Evolutionary conservation across 2,329 filamentous ascomycete genomes (phyloP).

Genomic region (Sporothrix brasiliensis): DNA sequence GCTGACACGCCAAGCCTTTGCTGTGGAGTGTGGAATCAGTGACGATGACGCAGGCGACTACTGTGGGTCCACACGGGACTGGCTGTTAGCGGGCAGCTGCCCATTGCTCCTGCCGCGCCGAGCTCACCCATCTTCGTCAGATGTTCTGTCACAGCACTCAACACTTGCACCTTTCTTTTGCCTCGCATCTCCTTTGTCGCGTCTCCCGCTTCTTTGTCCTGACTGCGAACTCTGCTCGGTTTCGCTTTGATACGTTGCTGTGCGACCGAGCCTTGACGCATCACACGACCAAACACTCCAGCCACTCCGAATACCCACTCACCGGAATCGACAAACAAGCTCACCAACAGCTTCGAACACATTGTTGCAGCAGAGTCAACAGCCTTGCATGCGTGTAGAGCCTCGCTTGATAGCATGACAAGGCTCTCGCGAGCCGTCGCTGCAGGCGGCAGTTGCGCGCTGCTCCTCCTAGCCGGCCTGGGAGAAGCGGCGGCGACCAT

Average conservation of each 20-base stretch:
- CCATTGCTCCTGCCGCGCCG: conserved; percentile 9
- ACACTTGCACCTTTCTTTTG: not conserved
- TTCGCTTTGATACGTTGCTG: not conserved
- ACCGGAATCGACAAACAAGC: not conserved
- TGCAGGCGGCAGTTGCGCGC: conserved; percentile 37
- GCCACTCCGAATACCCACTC: conserved; percentile 29
- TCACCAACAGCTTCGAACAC: conserved; percentile 17
- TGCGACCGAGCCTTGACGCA: not conserved
- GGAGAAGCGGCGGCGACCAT: conserved; percentile 38
- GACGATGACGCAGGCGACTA: conserved; percentile 25
- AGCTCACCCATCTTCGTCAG: conserved; percentile 6
- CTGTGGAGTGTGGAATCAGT: not conserved
- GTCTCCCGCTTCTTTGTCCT: too few species aligned
- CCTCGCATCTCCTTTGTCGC: not conserved
- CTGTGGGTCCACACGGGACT: conserved; percentile 5
- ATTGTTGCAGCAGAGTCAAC: not conserved
- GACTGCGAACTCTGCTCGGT: not conserved
- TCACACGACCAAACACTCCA: conserved; percentile 12
- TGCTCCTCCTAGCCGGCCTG: conserved; percentile 44
- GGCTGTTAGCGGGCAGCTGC: conserved; percentile 2
- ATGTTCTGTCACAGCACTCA: not conserved
- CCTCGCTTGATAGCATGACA: conserved; percentile 42
- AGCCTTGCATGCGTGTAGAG: not conserved
- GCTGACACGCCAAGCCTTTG: not conserved
- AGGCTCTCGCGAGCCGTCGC: conserved; percentile 44